Conservation (phyloP, 257 asterid species). For the Fraxinus americana region DNA sequence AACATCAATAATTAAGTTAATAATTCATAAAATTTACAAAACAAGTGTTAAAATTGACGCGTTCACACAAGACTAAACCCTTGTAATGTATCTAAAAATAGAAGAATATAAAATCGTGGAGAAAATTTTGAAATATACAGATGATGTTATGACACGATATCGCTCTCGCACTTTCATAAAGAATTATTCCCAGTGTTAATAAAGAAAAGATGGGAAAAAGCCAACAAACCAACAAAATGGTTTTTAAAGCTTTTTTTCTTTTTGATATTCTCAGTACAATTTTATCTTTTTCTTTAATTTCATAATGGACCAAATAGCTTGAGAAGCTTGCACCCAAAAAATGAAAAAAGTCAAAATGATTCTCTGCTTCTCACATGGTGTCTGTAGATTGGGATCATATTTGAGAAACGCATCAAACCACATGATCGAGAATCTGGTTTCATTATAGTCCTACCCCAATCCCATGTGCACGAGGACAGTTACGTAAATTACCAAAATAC, state of each 20-base stretch:
- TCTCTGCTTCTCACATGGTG: slow-evolving; percentile 1
- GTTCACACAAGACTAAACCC: too few species aligned
- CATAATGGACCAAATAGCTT: background rate
- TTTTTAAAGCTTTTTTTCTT: background rate
- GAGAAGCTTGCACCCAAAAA: background rate
- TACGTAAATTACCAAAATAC: background rate
- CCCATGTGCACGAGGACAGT: background rate
- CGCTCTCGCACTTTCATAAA: too few species aligned
- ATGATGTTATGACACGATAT: too few species aligned
- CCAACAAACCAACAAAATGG: background rate
- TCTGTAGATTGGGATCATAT: background rate
- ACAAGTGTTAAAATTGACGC: too few species aligned
- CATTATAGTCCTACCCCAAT: background rate
- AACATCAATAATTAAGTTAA: too few species aligned
- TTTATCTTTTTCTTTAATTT: background rate
- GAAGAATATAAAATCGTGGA: too few species aligned
- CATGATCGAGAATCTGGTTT: background rate
- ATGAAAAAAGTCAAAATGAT: background rate
- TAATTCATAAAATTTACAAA: too few species aligned
- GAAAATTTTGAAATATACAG: too few species aligned
- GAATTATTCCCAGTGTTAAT: too few species aligned
- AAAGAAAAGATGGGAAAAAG: background rate
- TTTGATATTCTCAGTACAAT: background rate
- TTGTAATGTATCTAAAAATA: too few species aligned
- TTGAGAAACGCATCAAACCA: background rate